phyloP scores from a whole-genome alignment of 768 basidiomycete species.

The Amanita jacksonii region DNA sequence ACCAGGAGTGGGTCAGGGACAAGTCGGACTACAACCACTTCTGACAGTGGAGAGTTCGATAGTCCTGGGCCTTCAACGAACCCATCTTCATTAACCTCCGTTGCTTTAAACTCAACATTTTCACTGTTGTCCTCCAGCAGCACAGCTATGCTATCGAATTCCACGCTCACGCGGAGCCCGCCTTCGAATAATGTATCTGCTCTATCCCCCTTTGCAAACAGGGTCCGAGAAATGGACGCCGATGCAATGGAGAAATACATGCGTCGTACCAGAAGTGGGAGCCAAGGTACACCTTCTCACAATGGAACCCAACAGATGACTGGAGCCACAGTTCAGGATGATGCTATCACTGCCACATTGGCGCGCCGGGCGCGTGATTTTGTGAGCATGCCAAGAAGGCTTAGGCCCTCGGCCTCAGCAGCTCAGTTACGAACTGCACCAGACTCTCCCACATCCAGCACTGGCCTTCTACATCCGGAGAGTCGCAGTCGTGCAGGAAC shows the following conservation, averaged over 20 bases:
- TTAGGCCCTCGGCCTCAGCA: constrained; percentile 71
- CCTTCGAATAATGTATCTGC: constrained; percentile 31
- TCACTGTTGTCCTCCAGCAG: constrained; percentile 22
- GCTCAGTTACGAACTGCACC: constrained; percentile 57
- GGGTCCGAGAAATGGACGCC: constrained; percentile 77
- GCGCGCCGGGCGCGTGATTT: constrained; percentile 38
- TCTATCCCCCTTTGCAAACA: constrained; percentile 69
- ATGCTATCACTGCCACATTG: constrained; percentile 38
- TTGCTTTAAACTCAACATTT: constrained; percentile 29
- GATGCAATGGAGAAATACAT: constrained; percentile 85
- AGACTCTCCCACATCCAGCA: constrained; percentile 22
- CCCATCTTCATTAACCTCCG: constrained; percentile 50
- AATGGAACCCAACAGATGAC: constrained; percentile 53
- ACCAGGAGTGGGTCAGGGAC: constrained; percentile 78
- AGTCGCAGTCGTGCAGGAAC: constrained; percentile 61
- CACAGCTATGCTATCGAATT: constrained; percentile 23
- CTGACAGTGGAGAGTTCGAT: constrained; percentile 62
- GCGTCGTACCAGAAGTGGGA: constrained; percentile 74
- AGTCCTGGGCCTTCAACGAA: constrained; percentile 34
- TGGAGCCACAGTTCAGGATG: constrained; percentile 46
- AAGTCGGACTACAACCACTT: constrained; percentile 66
- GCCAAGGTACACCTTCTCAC: constrained; percentile 63
- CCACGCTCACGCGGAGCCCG: constrained; percentile 26
- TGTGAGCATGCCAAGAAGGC: constrained; percentile 46
- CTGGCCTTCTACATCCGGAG: constrained; percentile 29